Conservation (phyloP, 1,284 basidiomycete genomes). For the Ustilago cynodontis region DNA sequence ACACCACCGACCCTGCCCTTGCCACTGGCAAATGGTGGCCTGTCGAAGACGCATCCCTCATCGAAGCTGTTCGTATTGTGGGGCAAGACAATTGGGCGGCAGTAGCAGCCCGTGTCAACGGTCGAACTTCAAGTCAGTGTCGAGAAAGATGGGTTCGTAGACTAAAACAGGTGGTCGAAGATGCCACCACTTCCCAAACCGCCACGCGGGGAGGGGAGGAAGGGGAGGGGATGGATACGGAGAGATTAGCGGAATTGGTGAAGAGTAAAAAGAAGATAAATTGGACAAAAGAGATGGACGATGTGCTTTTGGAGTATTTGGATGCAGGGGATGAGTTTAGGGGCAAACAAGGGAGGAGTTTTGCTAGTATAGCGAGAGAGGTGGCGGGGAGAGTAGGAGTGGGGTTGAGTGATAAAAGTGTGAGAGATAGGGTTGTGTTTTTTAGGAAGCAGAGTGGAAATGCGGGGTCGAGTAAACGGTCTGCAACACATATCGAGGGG, state of each 20-base stretch:
- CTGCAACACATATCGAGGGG: background rate
- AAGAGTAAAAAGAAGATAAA: slow-evolving; percentile 13
- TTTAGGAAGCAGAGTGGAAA: slow-evolving; percentile 7
- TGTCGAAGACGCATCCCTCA: slow-evolving; percentile 30
- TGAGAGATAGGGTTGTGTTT: slow-evolving; percentile 16
- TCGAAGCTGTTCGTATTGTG: slow-evolving; percentile 18
- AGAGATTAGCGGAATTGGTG: slow-evolving; percentile 8
- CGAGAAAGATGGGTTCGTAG: slow-evolving; percentile 41
- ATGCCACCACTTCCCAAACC: background rate
- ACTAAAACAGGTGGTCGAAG: slow-evolving; percentile 24
- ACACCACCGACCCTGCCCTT: slow-evolving; percentile 37
- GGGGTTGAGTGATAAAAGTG: slow-evolving; percentile 27
- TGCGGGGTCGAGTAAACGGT: background rate
- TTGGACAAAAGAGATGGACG: slow-evolving; percentile 40
- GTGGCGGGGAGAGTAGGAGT: slow-evolving; percentile 13
- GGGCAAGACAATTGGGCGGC: slow-evolving; percentile 35
- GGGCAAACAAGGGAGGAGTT: slow-evolving; percentile 18
- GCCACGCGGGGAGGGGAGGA: background rate
- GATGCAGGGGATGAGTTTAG: slow-evolving; percentile 13
- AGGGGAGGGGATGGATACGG: slow-evolving; percentile 2
- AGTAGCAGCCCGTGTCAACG: slow-evolving; percentile 29
- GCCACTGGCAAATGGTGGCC: slow-evolving; percentile 36
- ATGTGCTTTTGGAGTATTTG: slow-evolving; percentile 14
- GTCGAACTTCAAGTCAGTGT: slow-evolving; percentile 41
- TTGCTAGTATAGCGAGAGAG: slow-evolving; percentile 19